Conservation (phyloP, 148 eudicot species). For the Vaccinium macrocarpon region DNA sequence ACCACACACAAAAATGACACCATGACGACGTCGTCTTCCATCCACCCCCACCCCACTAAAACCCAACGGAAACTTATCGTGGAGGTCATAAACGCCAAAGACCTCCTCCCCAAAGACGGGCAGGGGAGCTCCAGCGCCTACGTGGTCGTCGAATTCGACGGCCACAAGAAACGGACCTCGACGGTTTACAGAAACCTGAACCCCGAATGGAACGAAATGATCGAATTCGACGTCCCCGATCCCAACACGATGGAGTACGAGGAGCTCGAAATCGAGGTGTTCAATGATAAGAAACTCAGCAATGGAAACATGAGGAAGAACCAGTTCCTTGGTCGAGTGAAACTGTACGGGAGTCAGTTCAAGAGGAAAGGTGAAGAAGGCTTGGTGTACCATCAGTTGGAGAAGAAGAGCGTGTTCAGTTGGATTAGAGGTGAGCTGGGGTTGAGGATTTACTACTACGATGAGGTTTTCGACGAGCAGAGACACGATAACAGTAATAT, state of each 20-base stretch:
- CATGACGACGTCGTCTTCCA: constrained; percentile 46
- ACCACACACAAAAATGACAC: constrained; percentile 27
- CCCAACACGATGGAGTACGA: constrained; percentile 86
- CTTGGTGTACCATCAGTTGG: constrained; percentile 60
- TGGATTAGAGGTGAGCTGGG: constrained; percentile 94
- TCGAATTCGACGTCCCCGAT: constrained; percentile 71
- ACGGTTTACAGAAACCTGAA: constrained; percentile 67
- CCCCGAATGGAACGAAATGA: constrained; percentile 77
- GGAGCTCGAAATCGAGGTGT: constrained; percentile 73
- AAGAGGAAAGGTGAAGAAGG: constrained; percentile 71
- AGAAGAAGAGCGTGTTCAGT: constrained; percentile 94
- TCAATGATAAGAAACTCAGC: constrained; percentile 72
- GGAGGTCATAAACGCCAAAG: constrained; percentile 72
- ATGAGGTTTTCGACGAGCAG: constrained; percentile 36
- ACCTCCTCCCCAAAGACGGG: constrained; percentile 93
- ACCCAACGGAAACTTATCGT: constrained; percentile 51
- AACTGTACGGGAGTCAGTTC: constrained; percentile 79
- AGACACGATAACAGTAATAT: neutral
- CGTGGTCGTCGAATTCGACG: constrained; percentile 83
- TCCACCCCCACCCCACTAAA: constrained; percentile 27
- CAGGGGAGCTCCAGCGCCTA: constrained; percentile 91
- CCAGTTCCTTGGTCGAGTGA: constrained; percentile 86
- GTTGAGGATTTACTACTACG: constrained; percentile 66
- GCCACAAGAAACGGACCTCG: constrained; percentile 65
- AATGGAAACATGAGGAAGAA: constrained; percentile 66